These are phyloP conservation scores for Aspergillus quadricinctus DNA, from an alignment of 2,329 filamentous ascomycete genomes.

Conservation along the genomic window DNA sequence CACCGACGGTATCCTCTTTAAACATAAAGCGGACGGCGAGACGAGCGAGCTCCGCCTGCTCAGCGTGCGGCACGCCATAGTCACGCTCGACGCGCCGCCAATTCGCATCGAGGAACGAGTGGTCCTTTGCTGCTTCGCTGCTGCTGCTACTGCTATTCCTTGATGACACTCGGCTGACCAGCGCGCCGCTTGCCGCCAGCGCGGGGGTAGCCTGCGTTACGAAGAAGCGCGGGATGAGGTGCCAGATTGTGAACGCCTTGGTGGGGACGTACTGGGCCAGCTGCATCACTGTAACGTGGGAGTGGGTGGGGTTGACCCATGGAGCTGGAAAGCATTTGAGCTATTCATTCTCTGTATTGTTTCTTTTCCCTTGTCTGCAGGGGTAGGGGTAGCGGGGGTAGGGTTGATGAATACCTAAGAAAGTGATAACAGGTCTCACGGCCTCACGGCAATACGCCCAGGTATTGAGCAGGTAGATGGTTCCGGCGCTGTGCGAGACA, in stretches of 20 bases:
- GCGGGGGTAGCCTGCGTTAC: constrained; percentile 17
- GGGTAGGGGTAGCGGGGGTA: not conserved
- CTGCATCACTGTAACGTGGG: constrained; percentile 26
- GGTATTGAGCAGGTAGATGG: constrained; percentile 43
- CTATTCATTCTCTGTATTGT: not conserved
- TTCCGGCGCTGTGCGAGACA: constrained; percentile 40
- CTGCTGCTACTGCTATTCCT: not conserved
- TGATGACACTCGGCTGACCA: constrained; percentile 10
- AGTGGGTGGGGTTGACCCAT: constrained; percentile 40
- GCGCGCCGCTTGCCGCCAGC: constrained; percentile 16
- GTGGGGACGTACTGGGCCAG: constrained; percentile 21
- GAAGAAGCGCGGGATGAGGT: constrained; percentile 26
- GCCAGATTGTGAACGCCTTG: constrained; percentile 22
- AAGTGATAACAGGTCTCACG: constrained; percentile 5
- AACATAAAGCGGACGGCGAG: constrained; percentile 16
- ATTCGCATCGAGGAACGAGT: constrained; percentile 10
- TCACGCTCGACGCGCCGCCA: constrained; percentile 13
- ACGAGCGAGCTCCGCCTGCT: constrained; percentile 15
- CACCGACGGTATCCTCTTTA: constrained; percentile 30
- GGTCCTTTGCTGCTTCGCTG: constrained; percentile 1
- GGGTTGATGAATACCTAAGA: constrained; percentile 11
- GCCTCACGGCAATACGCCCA: constrained; percentile 9
- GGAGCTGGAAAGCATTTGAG: constrained; percentile 32
- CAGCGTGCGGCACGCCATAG: constrained; percentile 12
- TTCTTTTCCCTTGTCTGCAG: not conserved